Percentiles rank a stretch among this genome's conserved stretches.
Evolutionary conservation across 495 filamentous ascomycete genomes (phyloP).

Genomic region (Rhypophila decipiens): DNA sequence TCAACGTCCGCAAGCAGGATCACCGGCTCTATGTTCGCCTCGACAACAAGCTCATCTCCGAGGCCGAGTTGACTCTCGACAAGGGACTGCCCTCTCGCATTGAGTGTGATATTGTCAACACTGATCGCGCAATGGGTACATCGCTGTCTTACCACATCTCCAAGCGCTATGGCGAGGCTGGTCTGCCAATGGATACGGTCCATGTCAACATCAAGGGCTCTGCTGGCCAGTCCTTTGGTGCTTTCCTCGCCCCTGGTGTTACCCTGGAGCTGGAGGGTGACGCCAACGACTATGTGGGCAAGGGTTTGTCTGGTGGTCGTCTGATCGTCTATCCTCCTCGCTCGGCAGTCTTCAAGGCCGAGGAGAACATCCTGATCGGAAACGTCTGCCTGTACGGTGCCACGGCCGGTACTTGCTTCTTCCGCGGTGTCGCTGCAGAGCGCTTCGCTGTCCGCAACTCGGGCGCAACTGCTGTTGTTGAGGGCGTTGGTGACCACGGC

Average conservation of each 20-base stretch:
- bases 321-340: slow-evolving; percentile 96
- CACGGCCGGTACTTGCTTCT: slow-evolving; percentile 89
- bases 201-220: slow-evolving; percentile 99
- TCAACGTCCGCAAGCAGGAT: slow-evolving; percentile 98
- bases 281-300: slow-evolving; percentile 96
- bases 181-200: slow-evolving; percentile 89
- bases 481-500: slow-evolving; percentile 95
- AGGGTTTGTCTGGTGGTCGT: slow-evolving; percentile 92
- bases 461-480: slow-evolving; percentile 91
- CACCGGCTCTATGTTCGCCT: slow-evolving; percentile 89
- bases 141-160: slow-evolving; percentile 97
- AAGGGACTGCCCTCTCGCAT: slow-evolving; percentile 93
- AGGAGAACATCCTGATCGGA: slow-evolving; percentile 95
- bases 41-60: slow-evolving; percentile 97
- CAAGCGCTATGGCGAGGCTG: slow-evolving; percentile 82
- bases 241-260: slow-evolving; percentile 89
- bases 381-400: slow-evolving; percentile 98
- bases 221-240: slow-evolving; percentile 95
- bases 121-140: slow-evolving; percentile 89
- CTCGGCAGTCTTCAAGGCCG: slow-evolving; percentile 88
- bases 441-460: slow-evolving; percentile 98
- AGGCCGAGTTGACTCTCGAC: slow-evolving; percentile 93
- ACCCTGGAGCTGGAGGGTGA: slow-evolving; percentile 97
- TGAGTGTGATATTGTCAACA: slow-evolving; percentile 98
- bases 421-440: slow-evolving; percentile 96